Evolutionary conservation across 305 asterid genomes (phyloP).

Genomic region (Petunia hybrid): DNA sequence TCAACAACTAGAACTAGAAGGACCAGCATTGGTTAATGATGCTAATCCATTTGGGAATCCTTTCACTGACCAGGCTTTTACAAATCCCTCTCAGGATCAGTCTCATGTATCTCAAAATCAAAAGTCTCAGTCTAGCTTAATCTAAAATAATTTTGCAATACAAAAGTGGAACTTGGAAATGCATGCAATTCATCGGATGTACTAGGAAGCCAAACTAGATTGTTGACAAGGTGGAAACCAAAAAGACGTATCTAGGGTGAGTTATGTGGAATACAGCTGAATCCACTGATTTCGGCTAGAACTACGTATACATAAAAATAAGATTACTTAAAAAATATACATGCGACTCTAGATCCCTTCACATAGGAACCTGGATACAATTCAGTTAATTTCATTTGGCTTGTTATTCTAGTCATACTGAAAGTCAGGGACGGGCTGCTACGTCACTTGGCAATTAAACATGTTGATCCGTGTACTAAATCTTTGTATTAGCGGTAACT

Average conservation of each 20-base stretch:
- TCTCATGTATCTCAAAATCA: conserved; percentile 32
- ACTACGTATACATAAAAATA: not conserved
- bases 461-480: not conserved
- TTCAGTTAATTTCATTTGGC: not conserved
- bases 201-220: not conserved
- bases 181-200: not conserved
- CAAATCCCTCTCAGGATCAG: conserved; percentile 41
- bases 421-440: not conserved
- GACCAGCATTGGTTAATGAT: conserved; percentile 30
- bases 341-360: not conserved
- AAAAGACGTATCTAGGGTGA: not conserved
- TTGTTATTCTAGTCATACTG: not conserved
- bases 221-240: not conserved
- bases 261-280: not conserved
- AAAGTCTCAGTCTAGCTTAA: conserved; percentile 39
- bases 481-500: not conserved
- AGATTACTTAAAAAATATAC: too few species aligned
- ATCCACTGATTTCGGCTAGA: not conserved
- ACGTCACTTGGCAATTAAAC: not conserved
- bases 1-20: conserved; percentile 8
- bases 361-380: too few species aligned
- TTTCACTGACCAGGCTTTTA: conserved; percentile 46
- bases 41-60: conserved; percentile 58
- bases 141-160: conserved; percentile 37
- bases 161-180: not conserved